Conservation (phyloP, 192 early-diverging fungal species). For the Phycomyces blakesleeanus region DNA sequence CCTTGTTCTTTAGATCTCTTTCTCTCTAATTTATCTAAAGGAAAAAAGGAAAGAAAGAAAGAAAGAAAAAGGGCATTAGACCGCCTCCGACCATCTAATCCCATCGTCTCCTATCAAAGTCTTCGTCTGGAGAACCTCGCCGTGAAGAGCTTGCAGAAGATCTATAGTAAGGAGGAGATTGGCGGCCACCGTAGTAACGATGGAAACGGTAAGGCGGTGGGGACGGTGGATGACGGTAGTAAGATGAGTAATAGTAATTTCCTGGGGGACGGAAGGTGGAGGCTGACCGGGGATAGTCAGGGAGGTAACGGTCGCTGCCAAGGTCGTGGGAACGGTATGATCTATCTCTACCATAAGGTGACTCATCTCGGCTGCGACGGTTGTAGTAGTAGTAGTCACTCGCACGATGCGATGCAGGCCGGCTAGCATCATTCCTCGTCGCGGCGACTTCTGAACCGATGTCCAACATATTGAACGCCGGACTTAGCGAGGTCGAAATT, state of each 20-base stretch:
- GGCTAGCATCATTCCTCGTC: background rate
- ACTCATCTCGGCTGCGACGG: constrained; percentile 1
- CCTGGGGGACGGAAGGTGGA: background rate
- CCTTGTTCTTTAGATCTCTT: background rate
- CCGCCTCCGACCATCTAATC: constrained; percentile 7
- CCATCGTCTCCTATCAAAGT: constrained; percentile 12
- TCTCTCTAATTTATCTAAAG: too few species aligned
- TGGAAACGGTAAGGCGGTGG: background rate
- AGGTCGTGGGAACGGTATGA: constrained; percentile 3
- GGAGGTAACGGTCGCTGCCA: background rate
- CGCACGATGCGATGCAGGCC: background rate
- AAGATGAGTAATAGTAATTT: constrained; percentile 6
- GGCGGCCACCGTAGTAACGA: constrained; percentile 5
- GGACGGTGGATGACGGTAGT: constrained; percentile 5
- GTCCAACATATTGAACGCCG: background rate
- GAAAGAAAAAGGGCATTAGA: background rate
- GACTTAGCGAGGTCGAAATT: background rate
- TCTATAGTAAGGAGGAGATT: constrained; percentile 7
- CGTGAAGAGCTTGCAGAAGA: background rate
- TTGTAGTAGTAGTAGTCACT: constrained; percentile 1
- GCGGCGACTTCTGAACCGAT: background rate
- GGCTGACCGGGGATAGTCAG: constrained; percentile 1
- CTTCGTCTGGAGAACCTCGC: constrained; percentile 3
- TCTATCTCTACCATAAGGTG: constrained; percentile 3
- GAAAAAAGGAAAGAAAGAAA: too few species aligned